Evolutionary conservation across 768 basidiomycete species (phyloP), one percentile per base, ranked within the genome.

Genomic region (Exidia glandulosa): DNA sequence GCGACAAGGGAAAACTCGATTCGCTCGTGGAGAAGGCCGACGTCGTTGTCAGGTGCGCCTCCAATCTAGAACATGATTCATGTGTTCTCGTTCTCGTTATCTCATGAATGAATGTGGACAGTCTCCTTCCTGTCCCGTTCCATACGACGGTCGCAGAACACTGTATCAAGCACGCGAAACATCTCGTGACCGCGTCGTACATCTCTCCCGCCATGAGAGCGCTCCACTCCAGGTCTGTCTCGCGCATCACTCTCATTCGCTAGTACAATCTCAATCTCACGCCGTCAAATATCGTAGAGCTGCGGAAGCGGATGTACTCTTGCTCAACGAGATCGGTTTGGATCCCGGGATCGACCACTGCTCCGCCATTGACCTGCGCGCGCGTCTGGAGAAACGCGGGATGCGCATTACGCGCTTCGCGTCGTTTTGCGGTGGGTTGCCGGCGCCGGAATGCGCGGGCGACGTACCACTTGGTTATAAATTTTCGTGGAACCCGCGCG

Each of bases 381-480:
- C 75, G 25, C 73, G 75, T 30, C 71, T 88, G 2, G 75, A 75
- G 36, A 66, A 71, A 9, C 71, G 82, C 64, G 77, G 76, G 25
- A 86, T 83, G 69, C 69, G 74, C 14, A 76, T 92, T 10, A 67
- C 79, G 0, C 86, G 88, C 0, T 96, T 95, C 70, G 83, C 83
- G 1, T 93, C 90, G 1, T 94, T 94, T 77, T 97, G 94, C 59
- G 94, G 94, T 1, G 94, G 94, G 1, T 76, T 97, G 3, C 94
- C 94, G 0, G 85, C 87, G 1, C 90, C 90, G 0, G 87, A 87
- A 47, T 67, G 70, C 32, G 77, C 77, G 25, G 72, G 68, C 9
- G 71, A 76, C 62, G 82, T 87, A 16, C 91, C 92, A 2, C 73
- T 94, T 10, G 79, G 86, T n/a, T 94, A 95, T 67, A 95, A 94